These are phyloP conservation scores for Aspergillus japonicus DNA, from an alignment of 2,329 filamentous ascomycete species.

Conservation along the genomic window DNA sequence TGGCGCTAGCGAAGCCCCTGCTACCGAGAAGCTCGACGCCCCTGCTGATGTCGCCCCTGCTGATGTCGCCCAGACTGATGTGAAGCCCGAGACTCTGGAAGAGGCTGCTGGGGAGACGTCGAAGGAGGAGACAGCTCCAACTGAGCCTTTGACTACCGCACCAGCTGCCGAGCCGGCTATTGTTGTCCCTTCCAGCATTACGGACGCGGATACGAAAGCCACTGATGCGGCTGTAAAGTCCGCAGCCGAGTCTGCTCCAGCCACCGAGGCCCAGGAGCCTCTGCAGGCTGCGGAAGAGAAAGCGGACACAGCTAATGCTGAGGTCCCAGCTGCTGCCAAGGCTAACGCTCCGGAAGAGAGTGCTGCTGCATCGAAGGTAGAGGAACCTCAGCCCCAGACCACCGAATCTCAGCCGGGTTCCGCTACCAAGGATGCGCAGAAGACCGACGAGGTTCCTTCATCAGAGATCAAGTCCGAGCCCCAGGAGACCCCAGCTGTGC, in stretches of 20 bases:
- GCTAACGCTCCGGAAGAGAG: slow-evolving; percentile 17
- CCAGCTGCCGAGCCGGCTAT: background rate
- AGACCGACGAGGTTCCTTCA: background rate
- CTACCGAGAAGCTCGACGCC: background rate
- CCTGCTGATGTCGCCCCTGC: background rate
- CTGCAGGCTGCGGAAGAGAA: slow-evolving; percentile 15
- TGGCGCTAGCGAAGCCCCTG: background rate
- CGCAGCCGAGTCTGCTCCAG: background rate
- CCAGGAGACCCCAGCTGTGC: background rate
- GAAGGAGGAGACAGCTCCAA: background rate
- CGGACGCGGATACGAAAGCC: background rate
- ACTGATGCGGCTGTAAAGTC: background rate
- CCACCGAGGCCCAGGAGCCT: slow-evolving; percentile 4
- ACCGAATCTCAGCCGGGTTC: slow-evolving; percentile 13
- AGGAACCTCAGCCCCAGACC: slow-evolving; percentile 4
- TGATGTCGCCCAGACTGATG: background rate
- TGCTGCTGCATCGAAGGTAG: slow-evolving; percentile 10
- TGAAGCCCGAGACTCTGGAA: background rate
- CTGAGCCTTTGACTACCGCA: background rate
- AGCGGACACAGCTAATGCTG: slow-evolving; percentile 9
- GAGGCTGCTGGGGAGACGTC: background rate
- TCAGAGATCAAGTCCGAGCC: background rate
- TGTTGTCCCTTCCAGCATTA: slow-evolving; percentile 2
- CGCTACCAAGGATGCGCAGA: slow-evolving; percentile 11
- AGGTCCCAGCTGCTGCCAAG: slow-evolving; percentile 10